Evolutionary conservation across 352 stramenopile genomes (phyloP).

Genomic region (Phytophthora tentaculata): DNA sequence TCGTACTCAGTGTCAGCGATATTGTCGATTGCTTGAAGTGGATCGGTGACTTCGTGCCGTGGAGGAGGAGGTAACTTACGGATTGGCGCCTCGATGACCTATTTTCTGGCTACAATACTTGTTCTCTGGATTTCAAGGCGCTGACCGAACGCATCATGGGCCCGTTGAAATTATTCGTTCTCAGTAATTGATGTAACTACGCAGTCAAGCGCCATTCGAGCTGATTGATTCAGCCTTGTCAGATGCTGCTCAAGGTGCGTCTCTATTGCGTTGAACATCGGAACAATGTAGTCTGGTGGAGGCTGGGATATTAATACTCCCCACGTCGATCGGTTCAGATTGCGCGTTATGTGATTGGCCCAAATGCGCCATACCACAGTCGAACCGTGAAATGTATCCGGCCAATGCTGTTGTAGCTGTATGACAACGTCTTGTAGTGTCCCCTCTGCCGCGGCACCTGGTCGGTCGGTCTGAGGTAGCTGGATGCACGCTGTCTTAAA

Average conservation of each 20-base stretch:
- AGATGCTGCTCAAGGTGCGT: too few species aligned
- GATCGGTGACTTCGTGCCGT: background rate
- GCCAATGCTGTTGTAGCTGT: too few species aligned
- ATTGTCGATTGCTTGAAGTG: background rate
- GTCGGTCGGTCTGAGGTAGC: background rate
- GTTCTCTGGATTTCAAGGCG: background rate
- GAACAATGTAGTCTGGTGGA: too few species aligned
- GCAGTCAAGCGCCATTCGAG: background rate
- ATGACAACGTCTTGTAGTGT: too few species aligned
- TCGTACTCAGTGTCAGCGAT: background rate
- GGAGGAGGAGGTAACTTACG: background rate
- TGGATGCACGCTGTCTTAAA: slow-evolving; percentile 3
- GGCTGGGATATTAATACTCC: too few species aligned
- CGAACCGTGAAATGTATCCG: too few species aligned
- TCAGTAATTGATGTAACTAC: background rate
- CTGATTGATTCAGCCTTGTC: background rate
- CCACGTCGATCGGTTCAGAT: too few species aligned
- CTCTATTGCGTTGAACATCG: too few species aligned
- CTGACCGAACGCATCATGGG: background rate
- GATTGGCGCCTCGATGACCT: background rate
- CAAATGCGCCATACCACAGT: too few species aligned
- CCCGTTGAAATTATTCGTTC: background rate
- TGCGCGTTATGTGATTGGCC: too few species aligned
- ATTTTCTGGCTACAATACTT: background rate
- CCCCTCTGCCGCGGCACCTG: too few species aligned